These are phyloP conservation scores for Diaporthe sp. DNA, from an alignment of 2,329 filamentous ascomycete species.

Conservation along the genomic window DNA sequence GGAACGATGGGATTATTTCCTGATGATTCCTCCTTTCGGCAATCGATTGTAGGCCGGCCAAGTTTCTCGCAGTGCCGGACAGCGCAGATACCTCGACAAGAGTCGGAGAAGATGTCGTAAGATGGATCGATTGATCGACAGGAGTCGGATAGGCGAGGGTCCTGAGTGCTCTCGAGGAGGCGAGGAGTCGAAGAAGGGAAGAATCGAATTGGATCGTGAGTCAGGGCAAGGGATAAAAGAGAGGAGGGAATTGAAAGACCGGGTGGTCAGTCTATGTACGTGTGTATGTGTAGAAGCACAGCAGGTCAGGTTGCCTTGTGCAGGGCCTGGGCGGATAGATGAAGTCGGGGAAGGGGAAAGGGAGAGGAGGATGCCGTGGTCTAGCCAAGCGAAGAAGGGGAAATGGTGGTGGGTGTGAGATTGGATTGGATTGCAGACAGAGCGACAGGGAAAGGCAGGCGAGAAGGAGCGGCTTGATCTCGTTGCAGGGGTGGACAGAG, in stretches of 20 bases:
- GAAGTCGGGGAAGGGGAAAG: constrained; percentile 32
- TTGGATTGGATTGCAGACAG: constrained; percentile 33
- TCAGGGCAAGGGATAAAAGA: constrained; percentile 37
- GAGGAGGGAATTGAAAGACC: constrained; percentile 39
- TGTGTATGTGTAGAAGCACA: constrained; percentile 7
- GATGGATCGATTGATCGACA: constrained; percentile 24
- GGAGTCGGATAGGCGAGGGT: constrained; percentile 22
- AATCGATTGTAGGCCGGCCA: constrained; percentile 15
- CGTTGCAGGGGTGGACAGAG: constrained; percentile 17
- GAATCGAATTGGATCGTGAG: constrained; percentile 23
- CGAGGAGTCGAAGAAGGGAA: constrained; percentile 7
- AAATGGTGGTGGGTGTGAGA: constrained; percentile 36
- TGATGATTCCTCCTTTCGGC: constrained; percentile 3
- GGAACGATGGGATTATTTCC: neutral
- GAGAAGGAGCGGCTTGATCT: constrained; percentile 33
- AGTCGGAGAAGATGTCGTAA: constrained; percentile 7
- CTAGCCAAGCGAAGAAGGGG: constrained; percentile 36
- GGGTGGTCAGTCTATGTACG: constrained; percentile 10
- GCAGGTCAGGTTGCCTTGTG: constrained; percentile 20
- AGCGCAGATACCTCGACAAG: constrained; percentile 29
- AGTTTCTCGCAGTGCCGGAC: constrained; percentile 35
- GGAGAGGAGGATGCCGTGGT: constrained; percentile 30
- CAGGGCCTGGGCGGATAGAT: constrained; percentile 35
- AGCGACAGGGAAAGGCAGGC: constrained; percentile 28
- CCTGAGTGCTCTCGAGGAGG: constrained; percentile 19